These are phyloP conservation scores for Laguncularia racemosa DNA, from an alignment of 345 rosid species.

Conservation along the genomic window DNA sequence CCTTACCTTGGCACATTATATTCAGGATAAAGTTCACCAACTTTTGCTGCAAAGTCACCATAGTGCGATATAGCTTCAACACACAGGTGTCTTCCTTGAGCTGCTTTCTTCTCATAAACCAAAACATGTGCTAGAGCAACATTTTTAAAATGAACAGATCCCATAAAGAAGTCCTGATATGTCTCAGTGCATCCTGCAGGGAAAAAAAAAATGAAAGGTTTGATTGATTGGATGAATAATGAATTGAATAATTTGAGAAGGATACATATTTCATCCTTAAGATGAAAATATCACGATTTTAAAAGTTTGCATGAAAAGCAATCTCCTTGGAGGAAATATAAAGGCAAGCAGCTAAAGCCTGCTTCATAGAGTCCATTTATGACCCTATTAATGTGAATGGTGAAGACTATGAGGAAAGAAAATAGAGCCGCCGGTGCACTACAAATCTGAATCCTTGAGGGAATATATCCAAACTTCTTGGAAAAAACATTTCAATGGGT, in stretches of 20 bases:
- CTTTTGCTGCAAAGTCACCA: conserved; percentile 83
- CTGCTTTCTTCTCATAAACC: conserved; percentile 74
- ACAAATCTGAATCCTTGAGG: too few species aligned
- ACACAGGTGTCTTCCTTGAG: conserved; percentile 80
- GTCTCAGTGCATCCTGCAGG: conserved; percentile 80
- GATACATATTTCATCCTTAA: neutral
- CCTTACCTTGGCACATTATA: conserved; percentile 64
- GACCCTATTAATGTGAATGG: too few species aligned
- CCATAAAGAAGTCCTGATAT: conserved; percentile 70
- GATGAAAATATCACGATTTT: neutral
- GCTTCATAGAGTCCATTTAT: too few species aligned
- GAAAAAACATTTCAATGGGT: too few species aligned
- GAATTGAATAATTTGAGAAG: neutral
- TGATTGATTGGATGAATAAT: too few species aligned
- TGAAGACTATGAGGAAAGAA: too few species aligned
- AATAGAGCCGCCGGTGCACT: too few species aligned
- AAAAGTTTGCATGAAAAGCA: too few species aligned
- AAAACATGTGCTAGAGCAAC: conserved; percentile 81
- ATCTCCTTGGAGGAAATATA: too few species aligned
- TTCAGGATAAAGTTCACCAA: conserved; percentile 89
- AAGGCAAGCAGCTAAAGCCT: too few species aligned
- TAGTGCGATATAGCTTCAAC: conserved; percentile 86
- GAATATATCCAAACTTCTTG: too few species aligned
- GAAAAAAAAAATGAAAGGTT: neutral
- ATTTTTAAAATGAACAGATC: conserved; percentile 85